A percentile compares a stretch with the other conserved stretches of the same genome.
Evolutionary conservation across 768 basidiomycete genomes (phyloP).

Genomic region (Mycena galopus): DNA sequence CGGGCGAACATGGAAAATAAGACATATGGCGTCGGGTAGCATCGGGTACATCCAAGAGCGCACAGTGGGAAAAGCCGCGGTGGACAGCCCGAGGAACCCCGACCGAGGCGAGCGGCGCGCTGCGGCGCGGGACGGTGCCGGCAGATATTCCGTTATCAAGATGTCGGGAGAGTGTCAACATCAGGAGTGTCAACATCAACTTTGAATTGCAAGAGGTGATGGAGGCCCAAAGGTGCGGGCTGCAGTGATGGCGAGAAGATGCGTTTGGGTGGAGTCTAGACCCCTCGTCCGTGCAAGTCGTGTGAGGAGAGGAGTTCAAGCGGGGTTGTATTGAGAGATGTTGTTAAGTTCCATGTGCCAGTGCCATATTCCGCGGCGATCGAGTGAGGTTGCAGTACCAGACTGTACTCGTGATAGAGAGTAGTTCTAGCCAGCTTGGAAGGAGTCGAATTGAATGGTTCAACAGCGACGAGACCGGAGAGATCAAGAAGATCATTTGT

Average conservation of each 20-base stretch:
- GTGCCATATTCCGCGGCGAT: too few relatives aligned
- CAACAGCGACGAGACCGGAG: too few relatives aligned
- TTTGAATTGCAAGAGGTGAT: background rate
- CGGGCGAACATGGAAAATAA: too few relatives aligned
- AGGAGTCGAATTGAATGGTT: too few relatives aligned
- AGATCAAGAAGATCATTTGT: too few relatives aligned
- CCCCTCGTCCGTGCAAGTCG: background rate
- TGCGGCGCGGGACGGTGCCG: too few relatives aligned
- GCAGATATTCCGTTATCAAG: background rate
- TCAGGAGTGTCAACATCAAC: background rate
- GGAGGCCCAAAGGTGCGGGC: background rate
- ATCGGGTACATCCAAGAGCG: background rate
- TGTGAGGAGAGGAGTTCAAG: background rate
- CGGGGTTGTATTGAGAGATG: background rate
- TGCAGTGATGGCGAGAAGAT: background rate
- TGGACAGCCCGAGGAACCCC: conserved; percentile 16
- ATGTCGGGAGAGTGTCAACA: background rate
- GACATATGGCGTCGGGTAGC: background rate
- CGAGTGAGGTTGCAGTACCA: too few relatives aligned
- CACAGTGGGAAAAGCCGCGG: conserved; percentile 7
- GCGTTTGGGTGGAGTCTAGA: background rate
- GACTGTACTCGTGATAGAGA: too few relatives aligned
- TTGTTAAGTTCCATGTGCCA: too few relatives aligned
- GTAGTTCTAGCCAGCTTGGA: too few relatives aligned
- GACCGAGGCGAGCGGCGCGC: background rate